Conservation (phyloP, 2,329 filamentous ascomycete genomes). For the Aspergillus sp. region DNA sequence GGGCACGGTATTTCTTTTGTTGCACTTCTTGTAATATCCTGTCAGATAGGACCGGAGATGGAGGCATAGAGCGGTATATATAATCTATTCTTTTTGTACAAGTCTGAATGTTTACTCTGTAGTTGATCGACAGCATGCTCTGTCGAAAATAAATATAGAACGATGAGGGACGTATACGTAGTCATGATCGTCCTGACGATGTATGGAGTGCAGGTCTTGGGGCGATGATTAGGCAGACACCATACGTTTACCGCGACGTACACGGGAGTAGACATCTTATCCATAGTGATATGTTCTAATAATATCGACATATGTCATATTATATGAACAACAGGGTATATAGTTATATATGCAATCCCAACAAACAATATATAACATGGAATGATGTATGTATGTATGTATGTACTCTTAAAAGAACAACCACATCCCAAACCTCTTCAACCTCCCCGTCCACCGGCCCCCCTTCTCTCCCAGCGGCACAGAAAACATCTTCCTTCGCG, state of each 20-base stretch:
- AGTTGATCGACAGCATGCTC: no score
- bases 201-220: no score
- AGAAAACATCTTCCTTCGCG: not conserved
- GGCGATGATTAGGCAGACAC: no score
- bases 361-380: not conserved
- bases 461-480: slow-evolving; percentile 5
- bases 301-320: no score
- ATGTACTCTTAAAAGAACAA: slow-evolving; percentile 31
- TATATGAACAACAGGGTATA: no score
- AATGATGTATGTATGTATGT: no score
- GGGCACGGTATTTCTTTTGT: not conserved
- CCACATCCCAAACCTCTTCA: slow-evolving; percentile 37
- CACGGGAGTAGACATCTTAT: no score
- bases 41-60: not conserved
- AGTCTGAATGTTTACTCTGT: no score
- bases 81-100: not conserved
- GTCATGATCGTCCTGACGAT: no score
- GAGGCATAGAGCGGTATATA: not conserved
- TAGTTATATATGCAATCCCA: not conserved
- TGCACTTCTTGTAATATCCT: not conserved
- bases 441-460: slow-evolving; percentile 16
- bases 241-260: no score
- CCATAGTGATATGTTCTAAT: no score
- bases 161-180: no score
- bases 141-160: not conserved